phyloP scores from a whole-genome alignment of 176 grass and related monocot genomes.

The Phyllostachys edulis region DNA sequence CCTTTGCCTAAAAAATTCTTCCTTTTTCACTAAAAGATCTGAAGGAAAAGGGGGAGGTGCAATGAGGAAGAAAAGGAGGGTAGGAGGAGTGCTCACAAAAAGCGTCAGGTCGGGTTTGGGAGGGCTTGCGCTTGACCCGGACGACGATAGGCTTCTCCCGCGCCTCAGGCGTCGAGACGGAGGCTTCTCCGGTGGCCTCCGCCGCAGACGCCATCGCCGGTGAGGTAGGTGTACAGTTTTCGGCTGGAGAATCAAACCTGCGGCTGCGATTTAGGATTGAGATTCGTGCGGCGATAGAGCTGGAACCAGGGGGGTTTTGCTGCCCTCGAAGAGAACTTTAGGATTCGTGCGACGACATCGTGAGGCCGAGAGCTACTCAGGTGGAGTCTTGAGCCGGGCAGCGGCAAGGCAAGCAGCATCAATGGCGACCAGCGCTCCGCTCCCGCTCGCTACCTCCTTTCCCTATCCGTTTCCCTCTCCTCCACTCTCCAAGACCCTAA shows the following conservation, averaged over 20 bases:
- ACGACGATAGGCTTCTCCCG: constrained; percentile 63
- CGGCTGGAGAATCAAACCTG: neutral
- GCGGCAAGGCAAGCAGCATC: neutral
- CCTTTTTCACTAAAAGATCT: neutral
- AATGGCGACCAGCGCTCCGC: constrained; percentile 14
- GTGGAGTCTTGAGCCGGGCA: neutral
- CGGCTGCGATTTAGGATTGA: neutral
- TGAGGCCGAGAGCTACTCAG: neutral
- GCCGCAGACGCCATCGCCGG: constrained; percentile 16
- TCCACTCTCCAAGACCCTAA: constrained; percentile 14
- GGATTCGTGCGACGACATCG: too few species aligned
- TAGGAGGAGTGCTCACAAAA: constrained; percentile 44
- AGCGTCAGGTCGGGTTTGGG: constrained; percentile 53
- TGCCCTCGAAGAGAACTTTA: too few species aligned
- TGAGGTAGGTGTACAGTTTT: neutral
- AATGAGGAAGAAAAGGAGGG: neutral
- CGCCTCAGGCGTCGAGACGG: neutral
- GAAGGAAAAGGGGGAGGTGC: neutral
- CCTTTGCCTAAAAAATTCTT: neutral
- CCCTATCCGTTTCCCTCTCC: constrained; percentile 35
- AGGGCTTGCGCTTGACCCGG: constrained; percentile 78
- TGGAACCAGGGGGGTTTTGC: too few species aligned
- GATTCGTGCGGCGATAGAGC: neutral
- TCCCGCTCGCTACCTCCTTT: constrained; percentile 19
- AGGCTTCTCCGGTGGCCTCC: neutral